Conservation (phyloP, 2,329 filamentous ascomycete species). For the Pseudohalonectria lignicola region DNA sequence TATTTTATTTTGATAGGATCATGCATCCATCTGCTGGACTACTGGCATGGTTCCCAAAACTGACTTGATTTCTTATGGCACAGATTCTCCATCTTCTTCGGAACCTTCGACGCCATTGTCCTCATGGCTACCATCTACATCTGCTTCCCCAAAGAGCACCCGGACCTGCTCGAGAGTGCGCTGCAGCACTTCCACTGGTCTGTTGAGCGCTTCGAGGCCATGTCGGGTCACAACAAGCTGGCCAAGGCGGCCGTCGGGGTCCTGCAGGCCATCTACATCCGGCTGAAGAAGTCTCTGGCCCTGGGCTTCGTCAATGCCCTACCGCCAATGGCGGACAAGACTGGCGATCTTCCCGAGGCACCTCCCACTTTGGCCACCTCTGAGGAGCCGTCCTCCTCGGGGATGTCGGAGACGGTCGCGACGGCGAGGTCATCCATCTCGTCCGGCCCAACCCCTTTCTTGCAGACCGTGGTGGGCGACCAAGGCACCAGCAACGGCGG, state of each 20-base stretch:
- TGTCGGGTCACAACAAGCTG: slow-evolving; percentile 40
- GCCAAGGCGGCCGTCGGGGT: slow-evolving; percentile 44
- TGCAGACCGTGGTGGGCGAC: not conserved
- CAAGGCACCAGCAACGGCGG: not conserved
- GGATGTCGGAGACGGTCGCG: not conserved
- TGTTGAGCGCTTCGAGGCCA: slow-evolving; percentile 45
- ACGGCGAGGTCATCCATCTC: not conserved
- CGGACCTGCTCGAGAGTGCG: slow-evolving; percentile 31
- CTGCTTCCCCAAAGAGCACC: slow-evolving; percentile 44
- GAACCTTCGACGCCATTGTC: slow-evolving; percentile 53
- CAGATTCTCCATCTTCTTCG: slow-evolving; percentile 47
- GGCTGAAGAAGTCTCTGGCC: slow-evolving; percentile 39
- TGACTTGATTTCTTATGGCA: too few species aligned
- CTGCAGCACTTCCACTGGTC: slow-evolving; percentile 49
- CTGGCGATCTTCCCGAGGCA: not conserved
- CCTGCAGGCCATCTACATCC: slow-evolving; percentile 40
- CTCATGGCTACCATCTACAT: slow-evolving; percentile 51
- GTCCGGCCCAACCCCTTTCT: not conserved
- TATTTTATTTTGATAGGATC: not conserved
- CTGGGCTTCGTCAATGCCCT: slow-evolving; percentile 14
- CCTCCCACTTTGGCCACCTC: too few species aligned
- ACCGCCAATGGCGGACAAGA: not conserved
- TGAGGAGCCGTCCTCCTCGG: not conserved
- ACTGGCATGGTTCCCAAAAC: too few species aligned
- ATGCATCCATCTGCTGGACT: too few species aligned